Conservation (phyloP, 306 rosid species). For the Quercus parvula region DNA sequence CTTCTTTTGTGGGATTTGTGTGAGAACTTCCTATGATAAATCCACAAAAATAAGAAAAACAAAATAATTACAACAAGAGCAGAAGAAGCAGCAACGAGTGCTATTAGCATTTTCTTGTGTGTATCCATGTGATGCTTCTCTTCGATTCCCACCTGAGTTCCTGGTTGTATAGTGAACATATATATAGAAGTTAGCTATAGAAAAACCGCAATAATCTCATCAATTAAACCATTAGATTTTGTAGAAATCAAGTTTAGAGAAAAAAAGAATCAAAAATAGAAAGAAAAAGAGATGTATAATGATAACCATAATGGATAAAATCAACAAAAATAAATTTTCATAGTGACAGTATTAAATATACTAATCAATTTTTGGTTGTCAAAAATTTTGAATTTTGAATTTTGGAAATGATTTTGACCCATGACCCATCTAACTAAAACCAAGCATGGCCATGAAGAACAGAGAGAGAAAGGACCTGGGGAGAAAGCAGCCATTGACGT, state of each 20-base stretch:
- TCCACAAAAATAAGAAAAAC: slow-evolving; percentile 49
- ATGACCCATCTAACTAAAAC: slow-evolving; percentile 1
- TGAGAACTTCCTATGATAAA: slow-evolving; percentile 38
- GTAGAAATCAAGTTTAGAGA: not conserved
- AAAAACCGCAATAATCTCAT: not conserved
- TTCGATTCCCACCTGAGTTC: slow-evolving; percentile 35
- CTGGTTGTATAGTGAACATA: slow-evolving; percentile 35
- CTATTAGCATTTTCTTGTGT: slow-evolving; percentile 57
- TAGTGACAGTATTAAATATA: slow-evolving; percentile 28
- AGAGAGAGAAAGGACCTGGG: slow-evolving; percentile 41
- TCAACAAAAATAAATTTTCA: not conserved
- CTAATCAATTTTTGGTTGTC: not conserved
- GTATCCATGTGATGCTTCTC: slow-evolving; percentile 28
- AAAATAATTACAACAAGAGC: slow-evolving; percentile 42
- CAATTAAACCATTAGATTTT: slow-evolving; percentile 11
- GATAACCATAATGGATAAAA: not conserved
- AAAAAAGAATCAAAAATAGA: slow-evolving; percentile 16
- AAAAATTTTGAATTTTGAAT: slow-evolving; percentile 40
- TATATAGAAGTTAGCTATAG: slow-evolving; percentile 11
- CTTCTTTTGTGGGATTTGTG: slow-evolving; percentile 38
- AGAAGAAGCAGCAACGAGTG: slow-evolving; percentile 41
- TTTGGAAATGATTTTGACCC: slow-evolving; percentile 16
- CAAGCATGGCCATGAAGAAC: slow-evolving; percentile 13
- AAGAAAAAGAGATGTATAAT: not conserved
- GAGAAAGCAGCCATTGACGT: slow-evolving; percentile 56